Evolutionary conservation across 2,329 filamentous ascomycete genomes (phyloP).

Genomic region (Septoria petroselini): DNA sequence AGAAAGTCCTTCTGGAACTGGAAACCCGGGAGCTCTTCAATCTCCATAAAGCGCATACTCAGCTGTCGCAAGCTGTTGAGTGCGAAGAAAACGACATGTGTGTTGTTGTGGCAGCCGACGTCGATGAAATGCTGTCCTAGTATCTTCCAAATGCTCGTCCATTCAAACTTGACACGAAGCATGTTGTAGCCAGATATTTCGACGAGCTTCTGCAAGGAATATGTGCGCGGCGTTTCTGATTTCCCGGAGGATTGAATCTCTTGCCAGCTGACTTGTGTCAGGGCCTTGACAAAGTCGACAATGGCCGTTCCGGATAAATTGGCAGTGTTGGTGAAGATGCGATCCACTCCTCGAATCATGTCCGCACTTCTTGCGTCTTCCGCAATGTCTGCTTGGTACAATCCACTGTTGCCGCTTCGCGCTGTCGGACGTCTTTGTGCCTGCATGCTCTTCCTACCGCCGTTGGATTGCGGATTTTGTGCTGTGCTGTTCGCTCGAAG

Average conservation of each 20-base stretch:
- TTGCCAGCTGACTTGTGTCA: conserved; percentile 97
- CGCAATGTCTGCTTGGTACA: conserved; percentile 74
- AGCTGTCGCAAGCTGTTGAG: conserved; percentile 91
- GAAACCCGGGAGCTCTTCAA: conserved; percentile 95
- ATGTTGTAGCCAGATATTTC: conserved; percentile 99
- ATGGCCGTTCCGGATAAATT: conserved; percentile 92
- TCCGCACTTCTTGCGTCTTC: conserved; percentile 90
- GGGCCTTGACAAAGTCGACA: conserved; percentile 84
- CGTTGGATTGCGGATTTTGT: conserved; percentile 20
- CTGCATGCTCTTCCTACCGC: conserved; percentile 49
- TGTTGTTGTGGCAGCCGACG: conserved; percentile 94
- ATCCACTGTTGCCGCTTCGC: conserved; percentile 40
- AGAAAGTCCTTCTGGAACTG: conserved; percentile 99
- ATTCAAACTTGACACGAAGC: conserved; percentile 96
- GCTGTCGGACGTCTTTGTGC: conserved; percentile 53
- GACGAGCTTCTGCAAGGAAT: conserved; percentile 95
- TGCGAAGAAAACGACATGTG: conserved; percentile 94
- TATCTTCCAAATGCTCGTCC: conserved; percentile 96
- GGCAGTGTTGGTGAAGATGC: conserved; percentile 95
- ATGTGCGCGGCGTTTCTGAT: conserved; percentile 91
- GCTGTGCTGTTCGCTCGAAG: conserved; percentile 58
- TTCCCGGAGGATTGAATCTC: conserved; percentile 97
- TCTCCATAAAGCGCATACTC: conserved; percentile 98
- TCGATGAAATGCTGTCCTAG: conserved; percentile 98
- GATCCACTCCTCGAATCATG: conserved; percentile 86